A percentile compares a stretch with the other conserved stretches of the same genome.
Conservation (phyloP, 176 grass and related monocot genomes). For the Themeda triandra region DNA sequence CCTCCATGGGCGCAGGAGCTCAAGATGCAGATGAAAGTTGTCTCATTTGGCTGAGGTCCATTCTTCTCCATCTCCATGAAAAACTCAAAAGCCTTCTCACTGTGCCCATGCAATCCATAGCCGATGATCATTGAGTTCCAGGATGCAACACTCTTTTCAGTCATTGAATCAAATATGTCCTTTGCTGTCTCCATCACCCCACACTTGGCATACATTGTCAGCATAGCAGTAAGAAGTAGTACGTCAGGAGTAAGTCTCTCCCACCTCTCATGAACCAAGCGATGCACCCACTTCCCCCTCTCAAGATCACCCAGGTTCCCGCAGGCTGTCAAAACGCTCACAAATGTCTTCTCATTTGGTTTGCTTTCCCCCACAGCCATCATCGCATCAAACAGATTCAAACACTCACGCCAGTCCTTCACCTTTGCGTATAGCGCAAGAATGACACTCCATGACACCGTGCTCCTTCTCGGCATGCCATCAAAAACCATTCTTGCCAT, state of each 20-base stretch:
- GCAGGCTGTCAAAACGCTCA: slow-evolving; percentile 57
- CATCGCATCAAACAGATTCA: slow-evolving; percentile 54
- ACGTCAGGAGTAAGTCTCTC: slow-evolving; percentile 39
- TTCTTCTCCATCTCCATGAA: slow-evolving; percentile 65
- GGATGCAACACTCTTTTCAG: slow-evolving; percentile 35
- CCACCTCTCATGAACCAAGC: slow-evolving; percentile 21
- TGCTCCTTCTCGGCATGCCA: slow-evolving; percentile 44
- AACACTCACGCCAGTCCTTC: slow-evolving; percentile 56
- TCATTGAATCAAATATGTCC: slow-evolving; percentile 56
- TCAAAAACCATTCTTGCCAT: slow-evolving; percentile 36
- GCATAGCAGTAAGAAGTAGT: slow-evolving; percentile 48
- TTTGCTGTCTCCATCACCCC: slow-evolving; percentile 43
- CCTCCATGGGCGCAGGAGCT: slow-evolving; percentile 64
- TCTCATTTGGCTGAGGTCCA: slow-evolving; percentile 41
- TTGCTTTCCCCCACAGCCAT: background rate
- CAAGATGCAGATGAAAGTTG: slow-evolving; percentile 56
- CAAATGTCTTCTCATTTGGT: slow-evolving; percentile 56
- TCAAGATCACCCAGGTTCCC: slow-evolving; percentile 51
- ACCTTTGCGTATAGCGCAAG: slow-evolving; percentile 44
- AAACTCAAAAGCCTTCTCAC: slow-evolving; percentile 51
- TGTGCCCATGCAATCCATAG: slow-evolving; percentile 54
- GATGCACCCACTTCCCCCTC: slow-evolving; percentile 55
- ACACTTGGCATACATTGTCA: slow-evolving; percentile 70
- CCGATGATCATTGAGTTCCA: slow-evolving; percentile 83
- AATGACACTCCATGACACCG: slow-evolving; percentile 52